Percentiles rank a stretch among this genome's conserved stretches.
These are phyloP conservation scores for Ceratocystis ficicola DNA, from an alignment of 2,329 filamentous ascomycete genomes.

Conservation along the genomic window DNA sequence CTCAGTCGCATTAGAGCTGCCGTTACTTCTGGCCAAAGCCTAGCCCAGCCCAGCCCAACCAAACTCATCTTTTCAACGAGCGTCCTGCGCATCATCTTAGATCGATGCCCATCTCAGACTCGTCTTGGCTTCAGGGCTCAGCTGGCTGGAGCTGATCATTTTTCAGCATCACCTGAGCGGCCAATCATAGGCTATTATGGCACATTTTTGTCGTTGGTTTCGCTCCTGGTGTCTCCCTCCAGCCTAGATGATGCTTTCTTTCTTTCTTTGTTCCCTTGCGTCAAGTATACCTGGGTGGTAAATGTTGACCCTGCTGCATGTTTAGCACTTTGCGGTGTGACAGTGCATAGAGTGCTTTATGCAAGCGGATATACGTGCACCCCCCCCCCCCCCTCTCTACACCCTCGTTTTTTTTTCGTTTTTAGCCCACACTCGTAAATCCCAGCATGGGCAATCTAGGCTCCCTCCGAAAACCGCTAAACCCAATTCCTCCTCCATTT, in stretches of 20 bases:
- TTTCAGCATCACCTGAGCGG: neutral
- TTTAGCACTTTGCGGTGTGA: neutral
- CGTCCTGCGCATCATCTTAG: neutral
- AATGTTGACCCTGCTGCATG: neutral
- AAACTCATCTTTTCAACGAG: neutral
- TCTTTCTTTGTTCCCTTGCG: neutral
- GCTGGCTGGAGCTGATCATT: neutral
- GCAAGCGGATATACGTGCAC: neutral
- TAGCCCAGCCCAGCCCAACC: neutral
- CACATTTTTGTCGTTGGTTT: neutral
- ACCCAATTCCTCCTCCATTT: too few relatives aligned
- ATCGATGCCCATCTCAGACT: neutral
- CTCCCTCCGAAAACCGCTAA: too few relatives aligned
- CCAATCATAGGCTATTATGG: neutral
- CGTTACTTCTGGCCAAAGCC: neutral
- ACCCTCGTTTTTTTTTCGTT: neutral
- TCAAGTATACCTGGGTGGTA: neutral
- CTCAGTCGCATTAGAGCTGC: neutral
- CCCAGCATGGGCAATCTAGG: too few relatives aligned
- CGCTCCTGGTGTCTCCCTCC: neutral
- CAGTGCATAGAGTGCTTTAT: neutral
- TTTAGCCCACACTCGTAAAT: too few relatives aligned
- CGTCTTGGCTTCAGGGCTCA: neutral
- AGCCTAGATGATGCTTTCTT: neutral
- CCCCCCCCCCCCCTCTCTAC: neutral